Evolutionary conservation across 345 rosid species (phyloP).

Genomic region (Brassica juncea): DNA sequence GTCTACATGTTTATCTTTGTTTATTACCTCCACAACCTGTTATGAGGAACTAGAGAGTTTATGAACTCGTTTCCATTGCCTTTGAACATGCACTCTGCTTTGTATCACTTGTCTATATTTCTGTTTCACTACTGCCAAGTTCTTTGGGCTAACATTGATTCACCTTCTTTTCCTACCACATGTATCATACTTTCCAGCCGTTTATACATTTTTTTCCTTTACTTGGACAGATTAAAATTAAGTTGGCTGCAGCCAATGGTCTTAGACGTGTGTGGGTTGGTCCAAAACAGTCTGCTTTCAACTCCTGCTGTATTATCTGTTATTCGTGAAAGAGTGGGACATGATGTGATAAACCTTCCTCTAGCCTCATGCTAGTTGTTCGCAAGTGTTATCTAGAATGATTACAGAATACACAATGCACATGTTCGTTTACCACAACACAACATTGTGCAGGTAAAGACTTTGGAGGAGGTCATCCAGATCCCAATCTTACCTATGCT

Average conservation of each 20-base stretch:
- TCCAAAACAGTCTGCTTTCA: too few species aligned
- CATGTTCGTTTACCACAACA: constrained; percentile 12
- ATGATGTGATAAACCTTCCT: too few species aligned
- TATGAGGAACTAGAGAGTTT: background rate
- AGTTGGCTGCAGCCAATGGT: constrained; percentile 93
- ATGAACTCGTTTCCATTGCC: background rate
- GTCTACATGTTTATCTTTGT: background rate
- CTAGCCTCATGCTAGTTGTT: too few species aligned
- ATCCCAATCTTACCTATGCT: constrained; percentile 91
- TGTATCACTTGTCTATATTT: background rate
- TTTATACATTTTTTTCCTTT: background rate
- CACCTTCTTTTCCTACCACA: background rate
- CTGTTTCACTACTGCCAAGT: background rate
- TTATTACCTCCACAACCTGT: background rate
- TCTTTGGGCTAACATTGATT: background rate
- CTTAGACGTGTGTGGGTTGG: constrained; percentile 42
- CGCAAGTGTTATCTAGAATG: too few species aligned
- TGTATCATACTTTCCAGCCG: constrained; percentile 2
- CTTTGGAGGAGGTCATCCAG: constrained; percentile 96
- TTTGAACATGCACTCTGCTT: background rate
- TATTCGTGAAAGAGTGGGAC: too few species aligned
- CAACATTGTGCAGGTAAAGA: constrained; percentile 56
- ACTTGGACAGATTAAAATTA: constrained; percentile 64
- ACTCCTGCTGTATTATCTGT: too few species aligned
- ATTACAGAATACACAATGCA: background rate